Percentiles rank a stretch among this genome's conserved stretches.
Evolutionary conservation across 129 eudicot species (phyloP).

Genomic region (Oenanthe sinensis): DNA sequence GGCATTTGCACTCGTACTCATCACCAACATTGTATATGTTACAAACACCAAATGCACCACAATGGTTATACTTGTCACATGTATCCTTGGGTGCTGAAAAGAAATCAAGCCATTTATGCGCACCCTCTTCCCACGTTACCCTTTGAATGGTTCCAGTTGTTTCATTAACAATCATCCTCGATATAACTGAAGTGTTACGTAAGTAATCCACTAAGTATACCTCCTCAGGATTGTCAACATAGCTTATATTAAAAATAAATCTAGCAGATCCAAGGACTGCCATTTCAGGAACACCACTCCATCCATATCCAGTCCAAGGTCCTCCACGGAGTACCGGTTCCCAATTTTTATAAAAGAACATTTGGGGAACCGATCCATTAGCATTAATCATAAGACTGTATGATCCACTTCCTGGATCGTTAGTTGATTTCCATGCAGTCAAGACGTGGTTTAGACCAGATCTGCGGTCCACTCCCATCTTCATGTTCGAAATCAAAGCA

Average conservation of each 20-base stretch:
- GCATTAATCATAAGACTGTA: neutral
- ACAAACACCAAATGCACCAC: neutral
- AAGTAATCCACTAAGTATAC: neutral
- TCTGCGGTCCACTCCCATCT: neutral
- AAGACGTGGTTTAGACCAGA: neutral
- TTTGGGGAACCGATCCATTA: neutral
- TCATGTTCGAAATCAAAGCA: slow-evolving; percentile 13
- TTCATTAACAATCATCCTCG: neutral
- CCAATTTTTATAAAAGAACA: neutral
- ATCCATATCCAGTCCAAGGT: neutral
- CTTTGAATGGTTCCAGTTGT: neutral
- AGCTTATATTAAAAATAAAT: neutral
- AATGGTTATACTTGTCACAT: neutral
- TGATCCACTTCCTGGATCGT: slow-evolving; percentile 1
- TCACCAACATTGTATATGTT: neutral
- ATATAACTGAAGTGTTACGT: neutral
- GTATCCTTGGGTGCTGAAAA: neutral
- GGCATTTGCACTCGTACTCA: slow-evolving; percentile 19
- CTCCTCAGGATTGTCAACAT: neutral
- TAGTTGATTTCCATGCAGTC: slow-evolving; percentile 8
- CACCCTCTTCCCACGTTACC: neutral
- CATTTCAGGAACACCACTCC: slow-evolving; percentile 1
- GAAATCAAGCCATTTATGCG: neutral
- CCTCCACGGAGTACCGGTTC: neutral
- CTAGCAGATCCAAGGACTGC: neutral